Percentiles rank a stretch among this genome's conserved stretches.
Evolutionary conservation across 257 asterid genomes (phyloP).

Genomic region (Avicennia marina): DNA sequence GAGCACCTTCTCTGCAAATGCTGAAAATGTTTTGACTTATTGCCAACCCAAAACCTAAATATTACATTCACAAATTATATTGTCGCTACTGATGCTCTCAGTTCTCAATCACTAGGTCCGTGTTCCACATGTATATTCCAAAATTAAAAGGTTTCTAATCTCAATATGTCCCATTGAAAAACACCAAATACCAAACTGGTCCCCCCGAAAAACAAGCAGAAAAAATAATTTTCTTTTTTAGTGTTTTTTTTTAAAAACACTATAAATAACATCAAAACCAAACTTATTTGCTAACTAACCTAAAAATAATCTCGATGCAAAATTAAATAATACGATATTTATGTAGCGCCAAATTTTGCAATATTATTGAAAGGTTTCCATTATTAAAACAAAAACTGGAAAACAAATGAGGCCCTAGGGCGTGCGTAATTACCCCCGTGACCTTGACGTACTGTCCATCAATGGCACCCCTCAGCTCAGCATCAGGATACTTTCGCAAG

Average conservation of each 20-base stretch:
- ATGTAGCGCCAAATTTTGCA: slow-evolving; percentile 1
- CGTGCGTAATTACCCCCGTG: slow-evolving; percentile 78
- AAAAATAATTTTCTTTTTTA: too few relatives aligned
- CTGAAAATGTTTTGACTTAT: too few relatives aligned
- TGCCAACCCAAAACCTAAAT: not conserved
- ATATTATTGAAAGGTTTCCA: not conserved
- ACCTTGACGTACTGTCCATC: slow-evolving; percentile 97
- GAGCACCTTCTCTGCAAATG: too few relatives aligned
- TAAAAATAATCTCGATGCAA: not conserved
- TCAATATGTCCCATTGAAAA: slow-evolving; percentile 12
- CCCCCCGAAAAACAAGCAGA: slow-evolving; percentile 22
- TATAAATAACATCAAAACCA: slow-evolving; percentile 16
- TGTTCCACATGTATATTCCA: slow-evolving; percentile 1
- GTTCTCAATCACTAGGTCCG: not conserved
- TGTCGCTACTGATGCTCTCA: not conserved
- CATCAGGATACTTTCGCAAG: slow-evolving; percentile 55
- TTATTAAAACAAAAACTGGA: not conserved
- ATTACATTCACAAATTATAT: not conserved
- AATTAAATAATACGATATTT: slow-evolving; percentile 1
- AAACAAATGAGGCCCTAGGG: not conserved
- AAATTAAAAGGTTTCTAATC: slow-evolving; percentile 3
- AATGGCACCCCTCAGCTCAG: slow-evolving; percentile 84
- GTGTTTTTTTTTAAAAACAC: not conserved
- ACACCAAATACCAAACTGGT: slow-evolving; percentile 27
- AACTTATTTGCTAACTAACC: not conserved